A percentile compares a stretch with the other conserved stretches of the same genome.
Conservation (phyloP, 768 basidiomycete genomes). For the Boletus subcaerulescens region DNA sequence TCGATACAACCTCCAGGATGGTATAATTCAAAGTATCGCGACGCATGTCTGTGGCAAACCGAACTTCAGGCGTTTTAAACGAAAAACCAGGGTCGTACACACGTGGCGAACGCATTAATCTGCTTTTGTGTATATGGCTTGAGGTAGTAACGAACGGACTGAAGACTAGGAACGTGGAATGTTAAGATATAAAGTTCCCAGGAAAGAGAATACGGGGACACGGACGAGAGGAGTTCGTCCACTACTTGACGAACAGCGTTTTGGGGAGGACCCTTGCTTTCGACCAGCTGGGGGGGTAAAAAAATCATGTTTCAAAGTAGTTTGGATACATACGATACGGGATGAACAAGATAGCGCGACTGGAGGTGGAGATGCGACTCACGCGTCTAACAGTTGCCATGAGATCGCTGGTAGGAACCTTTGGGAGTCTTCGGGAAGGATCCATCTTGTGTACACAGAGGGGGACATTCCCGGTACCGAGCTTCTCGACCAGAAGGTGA, state of each 20-base stretch:
- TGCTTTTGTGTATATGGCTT: constrained; percentile 76
- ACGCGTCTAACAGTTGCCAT: constrained; percentile 78
- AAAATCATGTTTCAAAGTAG: constrained; percentile 23
- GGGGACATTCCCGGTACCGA: constrained; percentile 77
- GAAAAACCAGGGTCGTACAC: constrained; percentile 40
- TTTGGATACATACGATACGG: constrained; percentile 10
- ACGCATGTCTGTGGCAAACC: constrained; percentile 63
- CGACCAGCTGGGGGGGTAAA: constrained; percentile 49
- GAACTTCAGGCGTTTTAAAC: constrained; percentile 26
- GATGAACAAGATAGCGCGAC: constrained; percentile 31
- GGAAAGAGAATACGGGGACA: constrained; percentile 25
- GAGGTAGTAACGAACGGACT: constrained; percentile 74
- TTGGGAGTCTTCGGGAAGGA: constrained; percentile 69
- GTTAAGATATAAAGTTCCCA: constrained; percentile 17
- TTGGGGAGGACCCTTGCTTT: constrained; percentile 51
- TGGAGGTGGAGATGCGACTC: constrained; percentile 30
- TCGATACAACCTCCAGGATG: constrained; percentile 80
- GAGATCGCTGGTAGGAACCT: constrained; percentile 66
- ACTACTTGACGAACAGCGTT: constrained; percentile 68
- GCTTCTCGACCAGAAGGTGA: constrained; percentile 85
- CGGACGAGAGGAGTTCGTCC: constrained; percentile 74
- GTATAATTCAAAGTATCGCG: constrained; percentile 86
- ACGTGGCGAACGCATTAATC: constrained; percentile 92
- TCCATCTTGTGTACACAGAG: constrained; percentile 91
- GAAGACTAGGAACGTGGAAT: constrained; percentile 46